Base-by-base conservation (phyloP, 331 rosid species). In the Ulmus americana region DNA sequence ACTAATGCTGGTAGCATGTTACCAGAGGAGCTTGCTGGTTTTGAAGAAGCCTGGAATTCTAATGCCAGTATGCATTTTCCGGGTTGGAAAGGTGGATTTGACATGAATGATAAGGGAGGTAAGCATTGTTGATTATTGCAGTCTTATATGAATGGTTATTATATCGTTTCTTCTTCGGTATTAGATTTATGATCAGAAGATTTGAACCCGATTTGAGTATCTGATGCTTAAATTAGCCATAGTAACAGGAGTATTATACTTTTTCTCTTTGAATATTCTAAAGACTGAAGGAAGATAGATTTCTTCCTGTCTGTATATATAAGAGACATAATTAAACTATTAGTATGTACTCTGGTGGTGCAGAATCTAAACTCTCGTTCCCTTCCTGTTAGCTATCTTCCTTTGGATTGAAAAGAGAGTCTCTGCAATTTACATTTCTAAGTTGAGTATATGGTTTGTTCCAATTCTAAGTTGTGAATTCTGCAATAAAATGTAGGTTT, bases 31-130 rank as follows among this genome's bases (percentile, higher is more conserved):
- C 89, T 92, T 65, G 61, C 74, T 59, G 80, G 83, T 53, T 92
- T 92, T 54, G 98, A 89, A 74, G 84, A 76, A 62, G 72, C 85
- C 11, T 92, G 98, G 98, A 77, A 79, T 57, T 80, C 72, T 65
- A 88, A 84, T 41, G 74, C 64, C 61, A 64, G 59, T 53, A 82
- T 71, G 28, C 59, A 55, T 7, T 45, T 78, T 1, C 78, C 85
- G 0, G 51, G 74, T 42, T 65, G 77, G 78, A 75, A 62, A 41
- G 55, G 44, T 20, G 77, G 77, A 70, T 74, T 45, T 59, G 67
- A 64, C 56, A 59, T 55, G 53, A 69, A 70, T 45, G 70, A 76
- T 54, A 78, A 65, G 15, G 39, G 55, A 45, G 76, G 95, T 83
- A 76, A 68, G 69, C 57, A 22, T 54, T 8, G 15, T 38, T 39